phyloP scores from a whole-genome alignment of 345 rosid species.

The Eucalyptus guilfoylei region DNA sequence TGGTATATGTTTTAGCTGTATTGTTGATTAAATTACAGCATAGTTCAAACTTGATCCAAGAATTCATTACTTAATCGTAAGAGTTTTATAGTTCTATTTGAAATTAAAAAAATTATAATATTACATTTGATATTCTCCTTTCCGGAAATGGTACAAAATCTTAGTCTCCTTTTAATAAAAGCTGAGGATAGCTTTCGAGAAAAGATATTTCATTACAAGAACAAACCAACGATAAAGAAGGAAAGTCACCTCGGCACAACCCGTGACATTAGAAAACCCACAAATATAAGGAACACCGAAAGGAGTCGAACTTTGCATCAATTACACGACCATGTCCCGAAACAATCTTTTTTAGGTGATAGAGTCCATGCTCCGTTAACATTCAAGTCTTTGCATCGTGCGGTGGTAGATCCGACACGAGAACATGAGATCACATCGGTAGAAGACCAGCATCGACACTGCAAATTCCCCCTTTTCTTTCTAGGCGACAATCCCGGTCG shows the following conservation, averaged over 20 bases:
- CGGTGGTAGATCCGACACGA: neutral
- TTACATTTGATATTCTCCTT: too few relatives aligned
- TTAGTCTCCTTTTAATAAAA: too few relatives aligned
- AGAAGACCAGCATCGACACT: neutral
- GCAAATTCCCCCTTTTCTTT: too few relatives aligned
- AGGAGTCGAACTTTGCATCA: neutral
- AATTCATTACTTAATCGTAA: rapidly evolving
- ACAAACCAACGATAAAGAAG: rapidly evolving
- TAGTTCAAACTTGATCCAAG: too few relatives aligned
- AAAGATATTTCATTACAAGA: rapidly evolving
- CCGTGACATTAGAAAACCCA: neutral
- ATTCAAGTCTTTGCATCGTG: neutral
- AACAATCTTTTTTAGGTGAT: neutral
- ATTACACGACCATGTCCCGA: neutral
- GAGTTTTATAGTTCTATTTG: too few relatives aligned
- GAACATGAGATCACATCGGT: neutral
- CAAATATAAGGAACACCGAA: neutral
- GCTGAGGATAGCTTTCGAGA: rapidly evolving
- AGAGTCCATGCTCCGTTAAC: neutral
- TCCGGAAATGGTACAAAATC: too few relatives aligned
- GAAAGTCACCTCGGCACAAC: neutral
- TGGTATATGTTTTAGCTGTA: too few relatives aligned
- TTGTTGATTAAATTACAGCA: too few relatives aligned
- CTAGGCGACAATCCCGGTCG: neutral
- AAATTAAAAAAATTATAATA: too few relatives aligned